These are phyloP conservation scores for Ceratocystis huliohia DNA, from an alignment of 2,329 filamentous ascomycete species.

Conservation along the genomic window DNA sequence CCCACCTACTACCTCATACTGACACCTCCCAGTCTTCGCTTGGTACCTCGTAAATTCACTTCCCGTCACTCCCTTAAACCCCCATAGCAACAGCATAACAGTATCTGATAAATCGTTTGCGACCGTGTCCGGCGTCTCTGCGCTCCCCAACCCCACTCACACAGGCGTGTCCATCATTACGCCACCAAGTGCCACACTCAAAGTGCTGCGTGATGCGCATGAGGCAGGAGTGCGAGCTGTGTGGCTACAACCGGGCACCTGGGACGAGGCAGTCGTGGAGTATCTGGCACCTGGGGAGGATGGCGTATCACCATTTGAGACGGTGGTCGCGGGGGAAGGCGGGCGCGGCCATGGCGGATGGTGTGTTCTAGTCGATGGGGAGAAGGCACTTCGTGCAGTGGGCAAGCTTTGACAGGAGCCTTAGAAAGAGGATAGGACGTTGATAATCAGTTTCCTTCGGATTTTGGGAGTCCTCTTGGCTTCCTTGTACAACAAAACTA, in stretches of 20 bases:
- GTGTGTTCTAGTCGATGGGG: constrained; percentile 80
- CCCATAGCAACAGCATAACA: constrained; percentile 50
- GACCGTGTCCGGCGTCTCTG: constrained; percentile 52
- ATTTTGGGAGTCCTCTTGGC: no score
- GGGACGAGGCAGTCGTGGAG: constrained; percentile 59
- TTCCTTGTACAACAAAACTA: no score
- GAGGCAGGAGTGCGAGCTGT: constrained; percentile 59
- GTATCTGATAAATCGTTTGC: constrained; percentile 40
- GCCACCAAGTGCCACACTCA: constrained; percentile 61
- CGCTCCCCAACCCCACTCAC: constrained; percentile 51
- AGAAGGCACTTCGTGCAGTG: constrained; percentile 45
- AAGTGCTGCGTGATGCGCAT: constrained; percentile 65
- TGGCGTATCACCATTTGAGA: constrained; percentile 41
- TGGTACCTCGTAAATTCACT: constrained; percentile 76
- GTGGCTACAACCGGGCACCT: constrained; percentile 86
- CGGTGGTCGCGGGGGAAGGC: constrained; percentile 54
- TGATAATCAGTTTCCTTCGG: no score
- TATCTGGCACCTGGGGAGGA: constrained; percentile 47
- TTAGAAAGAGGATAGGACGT: no score
- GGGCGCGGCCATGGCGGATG: constrained; percentile 60
- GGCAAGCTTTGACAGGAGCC: constrained; percentile 35
- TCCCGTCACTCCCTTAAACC: constrained; percentile 74
- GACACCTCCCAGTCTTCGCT: constrained; percentile 52
- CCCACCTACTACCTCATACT: constrained; percentile 10
- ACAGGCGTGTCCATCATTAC: constrained; percentile 81